Evolutionary conservation across 805 yeast species (phyloP).

Genomic region (Saccharomycopsis amapae): DNA sequence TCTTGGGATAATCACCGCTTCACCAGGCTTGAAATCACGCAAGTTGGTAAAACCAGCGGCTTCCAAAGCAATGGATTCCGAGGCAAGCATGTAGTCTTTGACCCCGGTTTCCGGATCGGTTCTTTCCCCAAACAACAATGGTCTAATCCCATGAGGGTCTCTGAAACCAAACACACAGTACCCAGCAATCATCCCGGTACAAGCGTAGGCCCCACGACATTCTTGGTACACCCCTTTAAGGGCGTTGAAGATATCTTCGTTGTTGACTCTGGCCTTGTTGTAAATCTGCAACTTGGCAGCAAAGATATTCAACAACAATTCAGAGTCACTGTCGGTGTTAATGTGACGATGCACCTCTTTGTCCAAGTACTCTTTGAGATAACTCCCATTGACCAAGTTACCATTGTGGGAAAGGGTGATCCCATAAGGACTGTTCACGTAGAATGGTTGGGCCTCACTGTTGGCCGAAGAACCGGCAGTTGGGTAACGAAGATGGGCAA

Average conservation of each 20-base stretch:
- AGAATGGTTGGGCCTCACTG: conserved; percentile 97
- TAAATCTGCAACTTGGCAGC: conserved; percentile 88
- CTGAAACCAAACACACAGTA: conserved; percentile 93
- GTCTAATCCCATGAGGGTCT: conserved; percentile 96
- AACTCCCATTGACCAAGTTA: conserved; percentile 81
- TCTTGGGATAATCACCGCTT: conserved; percentile 90
- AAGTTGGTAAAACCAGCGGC: conserved; percentile 81
- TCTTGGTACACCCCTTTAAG: conserved; percentile 70
- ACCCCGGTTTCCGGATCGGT: conserved; percentile 54
- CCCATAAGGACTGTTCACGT: conserved; percentile 96
- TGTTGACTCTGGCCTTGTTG: conserved; percentile 89
- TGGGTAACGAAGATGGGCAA: conserved; percentile 91
- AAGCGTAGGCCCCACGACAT: conserved; percentile 96
- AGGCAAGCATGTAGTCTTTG: conserved; percentile 87
- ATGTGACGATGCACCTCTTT: conserved; percentile 94
- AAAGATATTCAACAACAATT: conserved; percentile 78
- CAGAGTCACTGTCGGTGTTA: conserved; percentile 95
- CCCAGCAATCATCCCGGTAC: conserved; percentile 92
- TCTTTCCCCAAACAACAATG: conserved; percentile 82
- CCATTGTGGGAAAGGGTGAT: conserved; percentile 89
- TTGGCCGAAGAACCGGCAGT: conserved; percentile 96
- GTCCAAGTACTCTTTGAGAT: conserved; percentile 73
- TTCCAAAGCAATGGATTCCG: conserved; percentile 89
- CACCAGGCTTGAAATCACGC: conserved; percentile 88
- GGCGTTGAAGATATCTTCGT: conserved; percentile 81